phyloP scores from a whole-genome alignment of 192 early-diverging fungal species.

The Umbelopsis ramanniana region DNA sequence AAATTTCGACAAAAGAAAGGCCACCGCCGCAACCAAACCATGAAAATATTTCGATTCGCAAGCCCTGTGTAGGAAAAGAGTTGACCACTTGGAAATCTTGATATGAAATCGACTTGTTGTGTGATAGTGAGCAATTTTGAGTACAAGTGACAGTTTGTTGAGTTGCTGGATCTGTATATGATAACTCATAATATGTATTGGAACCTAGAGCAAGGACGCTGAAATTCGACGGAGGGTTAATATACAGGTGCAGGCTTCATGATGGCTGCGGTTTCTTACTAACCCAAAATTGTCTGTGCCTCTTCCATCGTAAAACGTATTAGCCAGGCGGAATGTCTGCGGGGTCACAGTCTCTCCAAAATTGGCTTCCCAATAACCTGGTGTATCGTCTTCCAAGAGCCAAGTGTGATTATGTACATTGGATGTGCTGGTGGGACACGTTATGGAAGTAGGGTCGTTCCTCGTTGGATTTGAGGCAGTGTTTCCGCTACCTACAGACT shows the following conservation, averaged over 20 bases:
- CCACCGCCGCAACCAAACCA: constrained; percentile 43
- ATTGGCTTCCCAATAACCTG: constrained; percentile 68
- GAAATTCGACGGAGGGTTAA: neutral
- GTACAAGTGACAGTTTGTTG: constrained; percentile 45
- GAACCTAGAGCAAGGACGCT: constrained; percentile 61
- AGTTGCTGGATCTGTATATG: constrained; percentile 66
- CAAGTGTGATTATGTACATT: constrained; percentile 53
- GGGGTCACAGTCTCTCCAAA: constrained; percentile 62
- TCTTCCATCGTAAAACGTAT: constrained; percentile 56
- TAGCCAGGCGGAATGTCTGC: constrained; percentile 68
- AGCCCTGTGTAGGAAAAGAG: constrained; percentile 48
- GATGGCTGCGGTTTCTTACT: neutral
- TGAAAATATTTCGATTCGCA: constrained; percentile 53
- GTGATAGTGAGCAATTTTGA: constrained; percentile 37
- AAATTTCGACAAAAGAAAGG: constrained; percentile 34
- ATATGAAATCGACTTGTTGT: constrained; percentile 37
- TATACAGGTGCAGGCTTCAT: constrained; percentile 10
- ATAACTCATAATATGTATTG: constrained; percentile 60
- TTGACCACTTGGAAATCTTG: constrained; percentile 52
- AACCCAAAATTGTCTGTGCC: constrained; percentile 69
- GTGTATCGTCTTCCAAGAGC: constrained; percentile 70
- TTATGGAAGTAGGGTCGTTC: constrained; percentile 43
- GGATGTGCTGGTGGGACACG: constrained; percentile 29
- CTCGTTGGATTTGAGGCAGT: constrained; percentile 40
- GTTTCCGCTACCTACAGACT: constrained; percentile 56